Percentiles rank a stretch among this genome's conserved stretches.
Conservation (phyloP, 139 green algal species). For the Asterochloris sp. region DNA sequence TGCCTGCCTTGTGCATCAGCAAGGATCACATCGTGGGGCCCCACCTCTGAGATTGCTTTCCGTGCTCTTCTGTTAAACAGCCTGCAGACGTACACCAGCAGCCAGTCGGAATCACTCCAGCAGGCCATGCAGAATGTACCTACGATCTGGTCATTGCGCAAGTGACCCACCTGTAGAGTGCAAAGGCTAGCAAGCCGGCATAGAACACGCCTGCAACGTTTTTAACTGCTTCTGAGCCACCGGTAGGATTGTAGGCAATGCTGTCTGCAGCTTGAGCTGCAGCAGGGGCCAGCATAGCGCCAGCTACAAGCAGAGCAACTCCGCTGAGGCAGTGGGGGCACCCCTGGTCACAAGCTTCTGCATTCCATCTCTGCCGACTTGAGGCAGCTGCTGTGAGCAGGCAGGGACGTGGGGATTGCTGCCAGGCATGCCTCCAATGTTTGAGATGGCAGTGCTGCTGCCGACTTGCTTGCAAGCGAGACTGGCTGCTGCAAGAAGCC, state of each 20-base stretch:
- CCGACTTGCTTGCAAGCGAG: no score
- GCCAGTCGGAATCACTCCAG: not conserved
- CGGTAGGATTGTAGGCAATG: conserved; percentile 31
- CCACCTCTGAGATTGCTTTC: not conserved
- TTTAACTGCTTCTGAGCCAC: conserved; percentile 38
- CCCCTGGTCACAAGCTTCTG: no score
- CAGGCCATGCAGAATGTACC: conserved; percentile 8
- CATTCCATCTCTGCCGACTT: no score
- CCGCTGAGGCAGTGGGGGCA: no score
- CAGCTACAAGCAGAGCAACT: no score
- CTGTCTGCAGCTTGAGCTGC: conserved; percentile 11
- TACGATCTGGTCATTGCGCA: conserved; percentile 22
- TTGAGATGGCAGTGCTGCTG: no score
- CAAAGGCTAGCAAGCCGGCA: conserved; percentile 37
- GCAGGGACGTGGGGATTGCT: no score
- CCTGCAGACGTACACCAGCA: not conserved
- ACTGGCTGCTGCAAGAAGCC: no score
- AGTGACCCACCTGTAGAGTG: conserved; percentile 33
- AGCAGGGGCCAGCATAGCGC: no score
- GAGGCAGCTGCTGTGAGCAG: no score
- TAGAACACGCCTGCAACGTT: conserved; percentile 42
- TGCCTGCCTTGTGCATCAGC: not conserved
- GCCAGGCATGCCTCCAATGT: no score
- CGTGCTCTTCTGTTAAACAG: not conserved
- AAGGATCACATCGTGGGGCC: no score